Conservation (phyloP, 106 monocot species). For the Gastrodia elata region DNA sequence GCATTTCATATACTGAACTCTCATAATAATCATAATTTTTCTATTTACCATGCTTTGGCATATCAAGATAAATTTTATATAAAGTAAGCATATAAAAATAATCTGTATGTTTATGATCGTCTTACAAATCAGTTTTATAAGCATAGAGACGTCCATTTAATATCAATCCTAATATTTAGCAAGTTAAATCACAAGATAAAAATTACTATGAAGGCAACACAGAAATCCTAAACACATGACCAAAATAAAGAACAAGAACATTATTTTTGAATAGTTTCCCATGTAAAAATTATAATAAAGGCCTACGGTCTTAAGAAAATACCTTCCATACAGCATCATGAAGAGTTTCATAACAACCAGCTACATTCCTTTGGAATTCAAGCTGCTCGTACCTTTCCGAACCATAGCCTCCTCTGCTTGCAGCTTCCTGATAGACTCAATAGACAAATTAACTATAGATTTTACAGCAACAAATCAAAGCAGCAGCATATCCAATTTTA, state of each 20-base stretch:
- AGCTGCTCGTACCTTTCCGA: conserved; percentile 80
- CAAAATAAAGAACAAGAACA: neutral
- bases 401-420: conserved; percentile 92
- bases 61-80: too few relatives aligned
- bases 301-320: neutral
- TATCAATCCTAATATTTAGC: too few relatives aligned
- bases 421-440: conserved; percentile 54
- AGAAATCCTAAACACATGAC: neutral
- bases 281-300: neutral
- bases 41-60: too few relatives aligned
- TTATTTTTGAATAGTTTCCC: neutral
- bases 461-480: neutral
- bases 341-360: conserved; percentile 48
- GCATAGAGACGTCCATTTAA: too few relatives aligned
- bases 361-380: conserved; percentile 85
- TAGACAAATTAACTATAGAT: neutral
- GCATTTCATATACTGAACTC: too few relatives aligned
- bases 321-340: conserved; percentile 78
- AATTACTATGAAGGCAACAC: neutral
- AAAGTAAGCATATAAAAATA: too few relatives aligned
- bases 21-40: too few relatives aligned
- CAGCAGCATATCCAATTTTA: neutral
- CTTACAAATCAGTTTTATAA: too few relatives aligned
- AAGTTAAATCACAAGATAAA: neutral
- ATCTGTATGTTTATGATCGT: too few relatives aligned